phyloP scores from a whole-genome alignment of 108 stramenopile species.

The Discostella pseudostelligera region DNA sequence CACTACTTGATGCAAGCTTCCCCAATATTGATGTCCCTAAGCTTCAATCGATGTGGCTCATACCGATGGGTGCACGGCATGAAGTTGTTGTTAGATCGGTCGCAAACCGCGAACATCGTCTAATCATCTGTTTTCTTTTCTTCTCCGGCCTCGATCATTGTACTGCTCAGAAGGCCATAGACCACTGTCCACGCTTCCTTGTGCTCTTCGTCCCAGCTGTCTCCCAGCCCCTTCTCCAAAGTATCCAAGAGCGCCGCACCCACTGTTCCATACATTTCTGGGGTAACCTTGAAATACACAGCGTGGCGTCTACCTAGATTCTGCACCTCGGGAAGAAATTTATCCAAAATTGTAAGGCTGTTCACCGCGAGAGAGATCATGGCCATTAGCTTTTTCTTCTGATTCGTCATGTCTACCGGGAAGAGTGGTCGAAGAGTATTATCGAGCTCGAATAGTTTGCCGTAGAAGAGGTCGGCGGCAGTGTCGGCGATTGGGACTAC shows the following conservation, averaged over 20 bases:
- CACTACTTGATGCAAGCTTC: too few species aligned
- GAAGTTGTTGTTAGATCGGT: too few species aligned
- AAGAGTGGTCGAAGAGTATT: constrained; percentile 27
- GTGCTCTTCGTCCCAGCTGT: constrained; percentile 29
- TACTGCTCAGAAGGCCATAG: constrained; percentile 23
- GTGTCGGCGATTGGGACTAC: constrained; percentile 31
- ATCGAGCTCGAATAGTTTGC: constrained; percentile 32
- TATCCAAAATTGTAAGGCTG: constrained; percentile 22
- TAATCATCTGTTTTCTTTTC: constrained; percentile 5
- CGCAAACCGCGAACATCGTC: too few species aligned
- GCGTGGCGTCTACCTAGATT: constrained; percentile 33
- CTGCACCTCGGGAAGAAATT: constrained; percentile 24
- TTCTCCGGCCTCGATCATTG: constrained; percentile 22
- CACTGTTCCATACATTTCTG: constrained; percentile 33
- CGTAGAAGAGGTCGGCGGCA: constrained; percentile 38
- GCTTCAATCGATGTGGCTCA: too few species aligned
- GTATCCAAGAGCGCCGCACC: constrained; percentile 34
- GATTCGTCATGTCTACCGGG: constrained; percentile 28
- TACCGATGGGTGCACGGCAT: too few species aligned
- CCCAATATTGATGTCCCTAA: too few species aligned
- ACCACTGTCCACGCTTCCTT: constrained; percentile 41
- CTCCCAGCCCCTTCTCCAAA: constrained; percentile 35
- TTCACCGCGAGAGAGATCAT: constrained; percentile 29
- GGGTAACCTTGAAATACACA: constrained; percentile 17
- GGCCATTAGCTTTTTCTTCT: constrained; percentile 33